Conservation (phyloP, 2,329 filamentous ascomycete species). For the Myriosclerotinia scirpicola region DNA sequence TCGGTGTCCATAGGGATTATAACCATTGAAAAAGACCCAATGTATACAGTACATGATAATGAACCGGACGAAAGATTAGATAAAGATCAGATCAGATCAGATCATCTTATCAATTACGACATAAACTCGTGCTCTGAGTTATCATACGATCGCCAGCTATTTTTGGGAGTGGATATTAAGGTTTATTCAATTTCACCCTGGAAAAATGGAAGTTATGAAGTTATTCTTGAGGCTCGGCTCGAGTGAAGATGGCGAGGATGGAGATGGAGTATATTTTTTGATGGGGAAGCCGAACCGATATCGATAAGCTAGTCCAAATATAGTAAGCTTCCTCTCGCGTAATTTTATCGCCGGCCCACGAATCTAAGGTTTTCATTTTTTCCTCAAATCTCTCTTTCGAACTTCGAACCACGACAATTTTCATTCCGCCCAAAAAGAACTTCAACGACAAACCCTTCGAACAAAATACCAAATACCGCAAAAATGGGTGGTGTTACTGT, state of each 20-base stretch:
- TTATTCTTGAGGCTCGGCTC: too few species aligned
- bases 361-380: constrained; percentile 9
- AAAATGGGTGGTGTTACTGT: constrained; percentile 82
- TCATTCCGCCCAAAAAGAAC: constrained; percentile 22
- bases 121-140: too few species aligned
- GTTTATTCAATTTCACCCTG: background rate
- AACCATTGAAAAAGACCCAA: too few species aligned
- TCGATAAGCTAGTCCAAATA: background rate
- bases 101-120: background rate
- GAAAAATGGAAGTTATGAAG: too few species aligned
- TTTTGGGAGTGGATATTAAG: background rate
- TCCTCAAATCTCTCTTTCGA: background rate
- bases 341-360: constrained; percentile 17
- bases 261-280: too few species aligned
- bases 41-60: too few species aligned
- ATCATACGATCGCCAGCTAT: background rate
- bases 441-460: constrained; percentile 31
- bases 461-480: constrained; percentile 48
- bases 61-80: too few species aligned
- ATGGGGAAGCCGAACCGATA: background rate
- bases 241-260: too few species aligned
- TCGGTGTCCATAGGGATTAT: too few species aligned
- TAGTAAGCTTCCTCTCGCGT: constrained; percentile 10
- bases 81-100: too few species aligned
- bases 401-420: constrained; percentile 23